Evolutionary conservation across 352 stramenopile genomes (phyloP), one percentile per base, ranked within the genome.

Genomic region (Phytophthora tubulina): DNA sequence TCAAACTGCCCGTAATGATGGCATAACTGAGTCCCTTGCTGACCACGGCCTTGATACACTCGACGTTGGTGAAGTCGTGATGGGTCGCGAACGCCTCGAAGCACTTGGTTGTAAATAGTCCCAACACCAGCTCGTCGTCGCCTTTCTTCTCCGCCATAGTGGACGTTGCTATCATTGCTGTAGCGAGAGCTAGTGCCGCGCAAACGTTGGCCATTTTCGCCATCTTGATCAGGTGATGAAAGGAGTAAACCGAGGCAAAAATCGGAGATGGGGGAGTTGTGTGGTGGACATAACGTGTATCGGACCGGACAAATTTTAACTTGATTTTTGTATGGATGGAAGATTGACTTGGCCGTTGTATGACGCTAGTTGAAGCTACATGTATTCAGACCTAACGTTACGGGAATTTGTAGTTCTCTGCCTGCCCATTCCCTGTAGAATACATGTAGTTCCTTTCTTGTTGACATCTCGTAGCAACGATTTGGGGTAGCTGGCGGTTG

Each of bases 11-110:
- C 32, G 86, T 81, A 72, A 97, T 95, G 79, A 97, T 97, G 42
- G 86, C 86, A 71, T 96, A 97, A 44, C 90, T 90, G 48, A 97
- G 79, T 10, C 71, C 72, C 73, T 96, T 97, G 81, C 84, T 94
- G 39, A 96, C 73, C 8, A 94, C 77, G 11, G 89, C 81, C 73
- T 97, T 96, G 73, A 96, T 73, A 70, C 90, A 97, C 45, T 69
- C 81, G 9, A 93, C 75, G 73, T 97, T 93, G 51, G 78, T 70
- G 32, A 97, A 95, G 80, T 96, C 85, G 61, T 94, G 87, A 7
- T 94, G 64, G 30, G 76, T 90, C 62, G 89, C 86, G 73, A 96
- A 95, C 14, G 85, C 84, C 58, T 94, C 82, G 55, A 93, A 95
- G 73, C 90, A 97, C 44, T 83, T 55, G 15, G 88, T 83, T 42